These are phyloP conservation scores for Mycena amicta DNA, from an alignment of 768 basidiomycete species.

Conservation along the genomic window DNA sequence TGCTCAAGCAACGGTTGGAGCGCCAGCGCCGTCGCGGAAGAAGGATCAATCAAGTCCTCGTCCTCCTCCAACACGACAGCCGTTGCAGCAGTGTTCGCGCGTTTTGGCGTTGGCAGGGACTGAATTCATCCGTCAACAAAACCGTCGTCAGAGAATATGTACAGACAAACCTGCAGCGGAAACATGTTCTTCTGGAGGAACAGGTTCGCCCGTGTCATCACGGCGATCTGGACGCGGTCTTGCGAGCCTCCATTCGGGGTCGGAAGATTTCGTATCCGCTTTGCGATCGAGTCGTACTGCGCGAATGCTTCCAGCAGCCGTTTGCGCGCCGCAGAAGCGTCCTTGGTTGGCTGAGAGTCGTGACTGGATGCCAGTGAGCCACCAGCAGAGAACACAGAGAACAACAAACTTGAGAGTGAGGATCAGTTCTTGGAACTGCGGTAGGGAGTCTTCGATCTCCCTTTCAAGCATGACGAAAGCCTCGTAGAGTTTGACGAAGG, in stretches of 20 bases:
- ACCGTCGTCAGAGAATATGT: not conserved
- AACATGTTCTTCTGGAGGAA: conserved; percentile 93
- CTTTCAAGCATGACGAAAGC: conserved; percentile 75
- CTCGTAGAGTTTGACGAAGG: conserved; percentile 72
- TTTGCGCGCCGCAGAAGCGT: conserved; percentile 74
- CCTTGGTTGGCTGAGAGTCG: conserved; percentile 59
- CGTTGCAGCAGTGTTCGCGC: conserved; percentile 19
- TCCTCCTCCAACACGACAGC: conserved; percentile 14
- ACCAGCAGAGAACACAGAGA: not conserved
- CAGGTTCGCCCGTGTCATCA: conserved; percentile 71
- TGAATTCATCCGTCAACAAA: conserved; percentile 18
- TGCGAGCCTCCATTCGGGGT: conserved; percentile 68
- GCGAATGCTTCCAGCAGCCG: conserved; percentile 82
- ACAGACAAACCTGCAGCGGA: conserved; percentile 62
- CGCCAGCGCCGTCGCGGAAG: conserved; percentile 68
- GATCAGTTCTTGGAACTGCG: conserved; percentile 86
- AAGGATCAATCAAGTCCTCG: conserved; percentile 52
- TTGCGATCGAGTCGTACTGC: conserved; percentile 87
- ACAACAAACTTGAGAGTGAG: conserved; percentile 61
- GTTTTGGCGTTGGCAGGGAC: conserved; percentile 55
- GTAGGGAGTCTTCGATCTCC: conserved; percentile 87
- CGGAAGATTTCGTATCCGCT: conserved; percentile 78
- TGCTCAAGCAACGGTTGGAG: conserved; percentile 93
- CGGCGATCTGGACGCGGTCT: conserved; percentile 81
- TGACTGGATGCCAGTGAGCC: conserved; percentile 27